Evolutionary conservation across 2,329 filamentous ascomycete species (phyloP).

Genomic region (Botrytis byssoidea): DNA sequence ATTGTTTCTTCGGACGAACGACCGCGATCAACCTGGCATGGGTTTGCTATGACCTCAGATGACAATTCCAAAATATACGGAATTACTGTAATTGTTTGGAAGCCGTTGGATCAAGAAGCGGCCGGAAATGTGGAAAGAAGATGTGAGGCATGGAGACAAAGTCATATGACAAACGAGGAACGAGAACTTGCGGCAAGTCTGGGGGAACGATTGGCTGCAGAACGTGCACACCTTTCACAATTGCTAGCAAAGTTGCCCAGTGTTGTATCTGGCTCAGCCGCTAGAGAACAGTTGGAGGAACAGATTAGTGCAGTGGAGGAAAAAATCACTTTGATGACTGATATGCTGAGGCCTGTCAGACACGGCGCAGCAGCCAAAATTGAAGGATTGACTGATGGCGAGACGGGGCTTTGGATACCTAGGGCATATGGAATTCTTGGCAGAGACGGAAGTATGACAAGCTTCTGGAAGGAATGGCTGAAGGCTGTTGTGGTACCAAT

Average conservation of each 20-base stretch:
- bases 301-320: conserved; percentile 95
- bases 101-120: conserved; percentile 75
- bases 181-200: conserved; percentile 88
- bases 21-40: conserved; percentile 96
- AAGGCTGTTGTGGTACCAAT: conserved; percentile 92
- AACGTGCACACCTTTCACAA: conserved; percentile 86
- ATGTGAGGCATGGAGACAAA: conserved; percentile 81
- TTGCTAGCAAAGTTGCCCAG: conserved; percentile 80
- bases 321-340: conserved; percentile 95
- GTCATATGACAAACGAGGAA: conserved; percentile 87
- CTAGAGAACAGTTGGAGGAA: conserved; percentile 83
- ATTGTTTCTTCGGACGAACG: conserved; percentile 43
- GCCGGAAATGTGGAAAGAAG: conserved; percentile 80
- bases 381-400: conserved; percentile 90
- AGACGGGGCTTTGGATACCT: conserved; percentile 94
- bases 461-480: conserved; percentile 99
- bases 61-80: conserved; percentile 92
- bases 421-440: conserved; percentile 91
- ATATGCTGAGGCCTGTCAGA: conserved; percentile 85
- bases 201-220: conserved; percentile 80
- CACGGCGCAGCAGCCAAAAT: conserved; percentile 97
- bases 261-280: conserved; percentile 74
- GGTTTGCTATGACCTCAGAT: conserved; percentile 94
- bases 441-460: conserved; percentile 75
- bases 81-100: conserved; percentile 90